These are phyloP conservation scores for Juglanconis sp. DNA, from an alignment of 2,329 filamentous ascomycete species.

Conservation along the genomic window DNA sequence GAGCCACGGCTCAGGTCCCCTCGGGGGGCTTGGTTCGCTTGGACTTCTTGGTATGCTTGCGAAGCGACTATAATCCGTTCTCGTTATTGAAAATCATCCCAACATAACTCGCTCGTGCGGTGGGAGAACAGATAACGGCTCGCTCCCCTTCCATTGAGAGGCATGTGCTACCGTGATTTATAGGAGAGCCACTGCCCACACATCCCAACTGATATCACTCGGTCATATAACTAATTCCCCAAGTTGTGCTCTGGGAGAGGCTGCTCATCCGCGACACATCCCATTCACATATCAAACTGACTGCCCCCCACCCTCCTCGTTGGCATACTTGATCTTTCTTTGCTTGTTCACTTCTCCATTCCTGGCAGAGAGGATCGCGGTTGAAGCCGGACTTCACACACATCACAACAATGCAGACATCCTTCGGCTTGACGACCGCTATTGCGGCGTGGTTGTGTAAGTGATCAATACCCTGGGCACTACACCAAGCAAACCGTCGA, in stretches of 20 bases:
- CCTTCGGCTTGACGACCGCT: conserved; percentile 1
- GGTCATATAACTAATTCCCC: background rate
- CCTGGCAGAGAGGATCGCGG: background rate
- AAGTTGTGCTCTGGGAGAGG: background rate
- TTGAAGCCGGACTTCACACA: background rate
- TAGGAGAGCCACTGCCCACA: too few relatives aligned
- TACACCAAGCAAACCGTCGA: too few relatives aligned
- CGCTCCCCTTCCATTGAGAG: too few relatives aligned
- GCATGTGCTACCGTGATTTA: too few relatives aligned
- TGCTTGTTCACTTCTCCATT: background rate
- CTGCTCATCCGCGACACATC: background rate
- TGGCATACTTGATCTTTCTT: background rate
- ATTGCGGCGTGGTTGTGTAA: conserved; percentile 14
- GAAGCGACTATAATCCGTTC: background rate
- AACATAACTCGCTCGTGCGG: too few relatives aligned
- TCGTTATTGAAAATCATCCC: background rate
- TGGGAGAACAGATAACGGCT: too few relatives aligned
- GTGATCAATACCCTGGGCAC: background rate
- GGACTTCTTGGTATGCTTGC: background rate
- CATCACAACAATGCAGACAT: conserved; percentile 5
- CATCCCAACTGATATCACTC: background rate
- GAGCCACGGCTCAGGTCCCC: background rate
- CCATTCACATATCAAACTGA: background rate
- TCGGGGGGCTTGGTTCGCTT: background rate
- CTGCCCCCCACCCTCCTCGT: background rate